These are phyloP conservation scores for Butyriboletus loyo DNA, from an alignment of 768 basidiomycete genomes.

Conservation along the genomic window DNA sequence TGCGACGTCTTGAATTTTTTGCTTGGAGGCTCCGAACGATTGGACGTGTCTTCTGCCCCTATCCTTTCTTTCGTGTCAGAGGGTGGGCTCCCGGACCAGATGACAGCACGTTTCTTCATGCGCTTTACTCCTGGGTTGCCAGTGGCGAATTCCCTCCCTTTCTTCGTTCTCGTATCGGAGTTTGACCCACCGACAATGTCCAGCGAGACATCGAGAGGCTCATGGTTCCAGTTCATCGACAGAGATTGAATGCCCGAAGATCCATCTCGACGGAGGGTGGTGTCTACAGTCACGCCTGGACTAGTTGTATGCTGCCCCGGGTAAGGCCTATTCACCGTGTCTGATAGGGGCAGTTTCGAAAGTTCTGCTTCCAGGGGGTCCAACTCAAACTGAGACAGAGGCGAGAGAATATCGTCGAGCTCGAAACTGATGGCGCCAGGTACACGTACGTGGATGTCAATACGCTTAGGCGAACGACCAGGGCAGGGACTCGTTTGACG, in stretches of 20 bases:
- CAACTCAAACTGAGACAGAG: slow-evolving; percentile 26
- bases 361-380: slow-evolving; percentile 20
- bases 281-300: background rate
- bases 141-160: background rate
- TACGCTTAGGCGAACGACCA: background rate
- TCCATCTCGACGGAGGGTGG: background rate
- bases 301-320: slow-evolving; percentile 2
- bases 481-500: background rate
- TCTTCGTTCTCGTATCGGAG: slow-evolving; percentile 7
- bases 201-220: background rate
- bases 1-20: slow-evolving; percentile 22
- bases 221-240: background rate
- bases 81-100: background rate
- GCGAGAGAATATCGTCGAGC: slow-evolving; percentile 11
- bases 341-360: slow-evolving; percentile 18
- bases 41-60: background rate
- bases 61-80: slow-evolving; percentile 1
- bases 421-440: background rate
- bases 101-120: slow-evolving; percentile 6
- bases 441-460: background rate
- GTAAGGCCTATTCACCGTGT: slow-evolving; percentile 19
- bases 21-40: slow-evolving; percentile 11
- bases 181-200: background rate
- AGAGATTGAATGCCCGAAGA: background rate
- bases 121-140: background rate